Conservation (phyloP, 441 rosid genomes). For the Gossypium gossypioides region DNA sequence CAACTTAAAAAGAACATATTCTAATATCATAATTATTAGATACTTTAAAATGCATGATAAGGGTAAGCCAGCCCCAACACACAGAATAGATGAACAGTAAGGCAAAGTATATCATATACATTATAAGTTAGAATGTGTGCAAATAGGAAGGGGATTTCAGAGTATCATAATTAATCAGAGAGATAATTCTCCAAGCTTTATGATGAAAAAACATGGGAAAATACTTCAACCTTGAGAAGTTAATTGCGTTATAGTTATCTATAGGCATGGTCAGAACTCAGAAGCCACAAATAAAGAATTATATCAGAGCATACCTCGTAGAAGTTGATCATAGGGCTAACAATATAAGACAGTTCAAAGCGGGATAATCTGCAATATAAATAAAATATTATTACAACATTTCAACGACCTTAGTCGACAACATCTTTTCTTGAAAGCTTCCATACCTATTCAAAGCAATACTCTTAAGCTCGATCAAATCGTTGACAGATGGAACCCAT, state of each 20-base stretch:
- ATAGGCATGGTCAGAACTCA: not conserved
- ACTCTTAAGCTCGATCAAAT: conserved; percentile 58
- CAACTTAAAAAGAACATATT: not conserved
- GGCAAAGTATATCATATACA: not conserved
- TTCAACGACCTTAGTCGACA: not conserved
- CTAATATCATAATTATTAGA: not conserved
- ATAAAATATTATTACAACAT: conserved; percentile 7
- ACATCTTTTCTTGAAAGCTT: conserved; percentile 10
- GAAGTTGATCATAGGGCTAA: conserved; percentile 65
- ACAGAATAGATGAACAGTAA: not conserved
- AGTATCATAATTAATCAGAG: not conserved
- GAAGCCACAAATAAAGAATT: conserved; percentile 5
- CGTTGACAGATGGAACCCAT: conserved; percentile 85
- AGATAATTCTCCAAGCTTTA: not conserved
- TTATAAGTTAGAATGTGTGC: not conserved
- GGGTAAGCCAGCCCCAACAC: not conserved
- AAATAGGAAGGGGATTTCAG: not conserved
- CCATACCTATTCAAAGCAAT: conserved; percentile 65
- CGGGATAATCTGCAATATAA: conserved; percentile 37
- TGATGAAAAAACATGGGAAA: not conserved
- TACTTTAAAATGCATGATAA: not conserved
- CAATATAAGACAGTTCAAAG: conserved; percentile 35
- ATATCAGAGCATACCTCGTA: conserved; percentile 53
- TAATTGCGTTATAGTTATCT: not conserved
- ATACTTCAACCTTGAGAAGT: not conserved